These are phyloP conservation scores for Sporothrix brunneoviolacea DNA, from an alignment of 2,329 filamentous ascomycete genomes.

Conservation along the genomic window DNA sequence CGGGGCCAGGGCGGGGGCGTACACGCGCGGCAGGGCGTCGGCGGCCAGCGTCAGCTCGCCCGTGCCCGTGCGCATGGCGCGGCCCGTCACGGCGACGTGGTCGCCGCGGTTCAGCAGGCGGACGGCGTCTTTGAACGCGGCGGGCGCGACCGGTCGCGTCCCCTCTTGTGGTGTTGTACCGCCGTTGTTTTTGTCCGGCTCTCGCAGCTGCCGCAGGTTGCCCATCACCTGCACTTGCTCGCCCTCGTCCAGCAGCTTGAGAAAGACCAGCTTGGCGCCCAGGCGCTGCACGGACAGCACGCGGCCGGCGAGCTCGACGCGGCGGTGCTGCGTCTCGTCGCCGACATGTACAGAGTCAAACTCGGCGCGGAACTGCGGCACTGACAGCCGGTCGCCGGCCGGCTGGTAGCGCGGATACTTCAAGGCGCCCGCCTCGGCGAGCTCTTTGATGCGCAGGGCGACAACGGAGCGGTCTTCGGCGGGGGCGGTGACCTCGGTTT, in stretches of 20 bases:
- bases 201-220: slow-evolving; percentile 48
- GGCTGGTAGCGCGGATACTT: slow-evolving; percentile 45
- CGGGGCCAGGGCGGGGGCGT: slow-evolving; percentile 73
- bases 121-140: slow-evolving; percentile 53
- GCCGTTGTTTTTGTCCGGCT: neutral
- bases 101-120: slow-evolving; percentile 72
- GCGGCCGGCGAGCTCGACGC: slow-evolving; percentile 47
- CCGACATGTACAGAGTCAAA: neutral
- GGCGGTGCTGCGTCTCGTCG: neutral
- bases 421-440: slow-evolving; percentile 42
- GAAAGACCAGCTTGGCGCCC: slow-evolving; percentile 74
- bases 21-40: slow-evolving; percentile 58
- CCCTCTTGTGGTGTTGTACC: slow-evolving; percentile 16
- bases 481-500: neutral
- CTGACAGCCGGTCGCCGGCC: slow-evolving; percentile 2
- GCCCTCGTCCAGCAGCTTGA: slow-evolving; percentile 71
- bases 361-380: slow-evolving; percentile 11
- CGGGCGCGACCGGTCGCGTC: slow-evolving; percentile 28
- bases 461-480: slow-evolving; percentile 18
- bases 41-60: slow-evolving; percentile 72
- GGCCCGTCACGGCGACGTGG: slow-evolving; percentile 67
- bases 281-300: slow-evolving; percentile 63
- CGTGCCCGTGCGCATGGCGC: slow-evolving; percentile 59
- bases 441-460: slow-evolving; percentile 41
- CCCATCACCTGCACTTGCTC: slow-evolving; percentile 69